Conservation (phyloP, 1,139 yeast species). For the Pichia sp. region DNA sequence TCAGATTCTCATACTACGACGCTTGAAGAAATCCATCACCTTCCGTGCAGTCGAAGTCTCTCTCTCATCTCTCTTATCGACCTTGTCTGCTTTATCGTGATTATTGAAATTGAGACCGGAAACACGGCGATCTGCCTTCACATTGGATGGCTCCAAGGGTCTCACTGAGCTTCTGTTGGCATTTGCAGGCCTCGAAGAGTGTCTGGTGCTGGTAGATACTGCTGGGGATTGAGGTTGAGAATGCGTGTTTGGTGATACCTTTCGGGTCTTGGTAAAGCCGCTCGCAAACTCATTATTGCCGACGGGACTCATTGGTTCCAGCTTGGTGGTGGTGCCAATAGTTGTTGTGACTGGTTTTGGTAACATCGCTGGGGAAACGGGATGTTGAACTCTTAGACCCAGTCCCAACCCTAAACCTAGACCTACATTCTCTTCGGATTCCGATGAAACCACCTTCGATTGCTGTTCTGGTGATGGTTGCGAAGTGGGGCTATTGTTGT, state of each 20-base stretch:
- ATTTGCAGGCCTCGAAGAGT: too few species aligned
- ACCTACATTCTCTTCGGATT: too few species aligned
- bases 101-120: constrained; percentile 5
- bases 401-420: too few species aligned
- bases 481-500: neutral
- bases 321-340: neutral
- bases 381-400: too few species aligned
- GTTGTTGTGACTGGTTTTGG: neutral
- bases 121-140: constrained; percentile 11
- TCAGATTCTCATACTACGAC: constrained; percentile 51
- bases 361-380: too few species aligned
- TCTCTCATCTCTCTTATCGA: constrained; percentile 34
- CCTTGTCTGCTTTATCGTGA: constrained; percentile 8
- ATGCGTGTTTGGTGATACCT: constrained; percentile 1
- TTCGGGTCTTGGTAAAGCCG: neutral
- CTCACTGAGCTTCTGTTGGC: too few species aligned
- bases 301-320: neutral
- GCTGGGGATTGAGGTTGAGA: constrained; percentile 16
- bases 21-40: constrained; percentile 74
- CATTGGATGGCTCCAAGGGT: constrained; percentile 35
- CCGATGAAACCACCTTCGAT: too few species aligned
- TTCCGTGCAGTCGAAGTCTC: constrained; percentile 60
- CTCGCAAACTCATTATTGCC: too few species aligned
- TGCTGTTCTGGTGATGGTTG: too few species aligned
- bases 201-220: too few species aligned